A percentile compares a stretch with the other conserved stretches of the same genome.
Conservation (phyloP, 306 rosid genomes). For the Cucurbita moschata region DNA sequence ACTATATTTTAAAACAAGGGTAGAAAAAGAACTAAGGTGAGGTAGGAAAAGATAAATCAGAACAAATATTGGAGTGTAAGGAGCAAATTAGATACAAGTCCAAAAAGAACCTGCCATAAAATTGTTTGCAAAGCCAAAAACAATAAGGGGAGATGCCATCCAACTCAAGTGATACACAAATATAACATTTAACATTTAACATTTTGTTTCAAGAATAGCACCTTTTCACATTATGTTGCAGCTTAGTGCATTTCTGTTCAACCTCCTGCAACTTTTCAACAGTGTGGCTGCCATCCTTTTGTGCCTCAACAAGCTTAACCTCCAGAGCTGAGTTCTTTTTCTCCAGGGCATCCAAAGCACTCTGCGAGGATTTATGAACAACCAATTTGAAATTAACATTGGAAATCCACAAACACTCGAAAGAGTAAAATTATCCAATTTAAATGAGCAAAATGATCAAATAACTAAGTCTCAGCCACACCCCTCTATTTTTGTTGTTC, state of each 20-base stretch:
- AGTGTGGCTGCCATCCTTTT: constrained; percentile 29
- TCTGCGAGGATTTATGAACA: constrained; percentile 26
- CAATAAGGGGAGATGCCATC: background rate
- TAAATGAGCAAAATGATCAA: background rate
- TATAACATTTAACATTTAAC: background rate
- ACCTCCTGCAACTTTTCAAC: constrained; percentile 47
- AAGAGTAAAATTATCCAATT: background rate
- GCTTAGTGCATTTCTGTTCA: constrained; percentile 55
- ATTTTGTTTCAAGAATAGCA: constrained; percentile 6
- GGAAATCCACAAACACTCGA: background rate
- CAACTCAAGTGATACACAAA: background rate
- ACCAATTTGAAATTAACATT: background rate
- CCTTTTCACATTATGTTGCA: constrained; percentile 63
- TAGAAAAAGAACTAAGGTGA: background rate
- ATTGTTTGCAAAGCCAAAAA: background rate
- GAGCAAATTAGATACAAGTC: background rate
- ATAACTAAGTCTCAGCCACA: background rate
- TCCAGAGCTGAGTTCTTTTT: constrained; percentile 46
- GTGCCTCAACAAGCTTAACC: constrained; percentile 41
- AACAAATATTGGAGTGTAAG: background rate
- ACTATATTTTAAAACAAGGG: constrained; percentile 28
- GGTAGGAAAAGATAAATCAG: background rate
- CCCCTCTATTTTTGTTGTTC: background rate
- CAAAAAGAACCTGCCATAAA: background rate
- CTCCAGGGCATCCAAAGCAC: constrained; percentile 54